Evolutionary conservation across 2,329 filamentous ascomycete species (phyloP).

Genomic region (Clonostachys sp.): DNA sequence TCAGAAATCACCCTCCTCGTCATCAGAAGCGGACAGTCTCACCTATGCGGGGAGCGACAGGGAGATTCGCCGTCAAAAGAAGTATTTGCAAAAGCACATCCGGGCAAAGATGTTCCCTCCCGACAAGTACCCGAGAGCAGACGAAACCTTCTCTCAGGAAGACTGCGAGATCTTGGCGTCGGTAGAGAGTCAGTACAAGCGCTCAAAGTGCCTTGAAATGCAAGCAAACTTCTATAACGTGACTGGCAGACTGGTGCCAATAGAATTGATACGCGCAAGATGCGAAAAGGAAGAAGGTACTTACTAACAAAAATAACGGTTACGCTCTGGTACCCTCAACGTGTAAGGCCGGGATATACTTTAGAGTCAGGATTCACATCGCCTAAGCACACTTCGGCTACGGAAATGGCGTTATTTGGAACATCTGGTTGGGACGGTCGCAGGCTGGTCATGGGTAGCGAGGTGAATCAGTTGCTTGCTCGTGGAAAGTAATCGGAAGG

Average conservation of each 20-base stretch:
- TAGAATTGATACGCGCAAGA: conserved; percentile 26
- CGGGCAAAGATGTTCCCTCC: conserved; percentile 21
- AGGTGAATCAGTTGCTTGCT: no score
- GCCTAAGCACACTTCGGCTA: no score
- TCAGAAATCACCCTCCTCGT: not conserved
- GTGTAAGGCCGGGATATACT: no score
- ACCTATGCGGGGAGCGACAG: conserved; percentile 2
- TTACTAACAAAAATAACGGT: not conserved
- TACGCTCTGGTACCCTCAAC: not conserved
- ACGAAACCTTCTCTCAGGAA: conserved; percentile 15
- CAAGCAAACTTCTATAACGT: conserved; percentile 37
- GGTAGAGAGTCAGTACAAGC: conserved; percentile 23
- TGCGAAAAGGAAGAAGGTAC: conserved; percentile 12
- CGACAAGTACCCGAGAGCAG: conserved; percentile 9
- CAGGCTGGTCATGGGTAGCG: no score
- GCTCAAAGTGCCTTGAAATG: conserved; percentile 31
- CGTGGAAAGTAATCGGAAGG: no score
- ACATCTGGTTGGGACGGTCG: no score
- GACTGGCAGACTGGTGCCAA: conserved; percentile 32
- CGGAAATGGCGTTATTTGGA: no score
- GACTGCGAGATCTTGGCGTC: conserved; percentile 28
- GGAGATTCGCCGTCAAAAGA: conserved; percentile 14
- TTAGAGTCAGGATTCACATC: no score
- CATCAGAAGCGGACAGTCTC: not conserved
- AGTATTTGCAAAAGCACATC: conserved; percentile 23